A percentile compares a stretch with the other conserved stretches of the same genome.
These are phyloP conservation scores for Cryptococcus maquisensis DNA, from an alignment of 1,284 basidiomycete genomes.

Conservation along the genomic window DNA sequence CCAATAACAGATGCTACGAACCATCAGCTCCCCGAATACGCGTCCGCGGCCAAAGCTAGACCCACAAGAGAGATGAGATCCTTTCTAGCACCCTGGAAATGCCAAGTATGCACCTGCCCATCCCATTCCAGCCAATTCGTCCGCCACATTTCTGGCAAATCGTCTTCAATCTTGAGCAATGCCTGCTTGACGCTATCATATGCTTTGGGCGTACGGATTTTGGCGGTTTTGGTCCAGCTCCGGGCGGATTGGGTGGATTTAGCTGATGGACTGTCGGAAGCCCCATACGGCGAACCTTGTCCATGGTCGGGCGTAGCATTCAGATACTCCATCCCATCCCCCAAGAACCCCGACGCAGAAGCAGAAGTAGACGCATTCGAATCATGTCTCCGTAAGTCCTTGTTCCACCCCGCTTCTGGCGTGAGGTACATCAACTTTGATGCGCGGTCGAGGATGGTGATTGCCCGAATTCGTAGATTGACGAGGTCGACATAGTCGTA, in stretches of 20 bases:
- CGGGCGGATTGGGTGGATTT: background rate
- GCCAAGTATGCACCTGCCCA: slow-evolving; percentile 28
- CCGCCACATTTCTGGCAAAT: slow-evolving; percentile 33
- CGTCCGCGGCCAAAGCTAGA: background rate
- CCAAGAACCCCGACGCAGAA: background rate
- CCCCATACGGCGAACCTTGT: background rate
- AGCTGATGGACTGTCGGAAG: background rate
- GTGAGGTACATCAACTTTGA: slow-evolving; percentile 40
- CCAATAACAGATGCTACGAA: slow-evolving; percentile 35
- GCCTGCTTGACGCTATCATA: slow-evolving; percentile 30
- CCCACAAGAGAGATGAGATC: slow-evolving; percentile 31
- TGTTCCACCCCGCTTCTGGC: slow-evolving; percentile 32
- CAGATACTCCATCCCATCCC: background rate
- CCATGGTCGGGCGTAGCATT: background rate
- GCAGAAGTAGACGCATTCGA: background rate
- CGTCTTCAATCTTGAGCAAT: slow-evolving; percentile 27
- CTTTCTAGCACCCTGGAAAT: slow-evolving; percentile 18
- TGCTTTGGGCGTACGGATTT: slow-evolving; percentile 31
- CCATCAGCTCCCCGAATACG: background rate
- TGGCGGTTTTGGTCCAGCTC: slow-evolving; percentile 27
- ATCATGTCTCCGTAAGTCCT: background rate
- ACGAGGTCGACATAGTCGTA: slow-evolving; percentile 21
- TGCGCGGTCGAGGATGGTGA: slow-evolving; percentile 32
- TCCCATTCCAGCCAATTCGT: slow-evolving; percentile 37
- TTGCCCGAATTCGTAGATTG: slow-evolving; percentile 25